A percentile compares a stretch with the other conserved stretches of the same genome.
Evolutionary conservation across 2,329 filamentous ascomycete species (phyloP).

Genomic region (Venturia aucupariae): DNA sequence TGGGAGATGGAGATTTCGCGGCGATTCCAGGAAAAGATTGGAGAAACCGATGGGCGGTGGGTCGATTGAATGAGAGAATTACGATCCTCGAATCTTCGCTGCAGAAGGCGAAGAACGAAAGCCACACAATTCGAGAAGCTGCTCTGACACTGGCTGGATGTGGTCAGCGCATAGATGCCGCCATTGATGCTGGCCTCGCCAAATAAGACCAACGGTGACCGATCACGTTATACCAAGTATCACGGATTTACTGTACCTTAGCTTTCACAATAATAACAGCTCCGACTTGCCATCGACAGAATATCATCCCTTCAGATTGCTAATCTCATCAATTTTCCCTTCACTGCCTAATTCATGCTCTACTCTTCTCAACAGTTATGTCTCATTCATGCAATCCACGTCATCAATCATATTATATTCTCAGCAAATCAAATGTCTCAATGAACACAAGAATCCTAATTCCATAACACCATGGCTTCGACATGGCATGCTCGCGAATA

Average conservation of each 20-base stretch:
- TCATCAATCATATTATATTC: neutral
- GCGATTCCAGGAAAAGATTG: neutral
- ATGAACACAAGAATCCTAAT: neutral
- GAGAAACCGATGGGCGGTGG: neutral
- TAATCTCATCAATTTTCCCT: neutral
- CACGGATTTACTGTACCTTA: no score
- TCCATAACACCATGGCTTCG: neutral
- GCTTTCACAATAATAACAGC: no score
- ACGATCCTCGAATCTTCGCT: neutral
- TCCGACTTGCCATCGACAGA: no score
- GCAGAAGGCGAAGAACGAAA: slow-evolving; percentile 6
- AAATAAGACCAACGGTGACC: neutral
- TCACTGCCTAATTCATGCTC: no score
- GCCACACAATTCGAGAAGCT: slow-evolving; percentile 7
- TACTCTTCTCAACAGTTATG: no score
- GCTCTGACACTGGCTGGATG: slow-evolving; percentile 4
- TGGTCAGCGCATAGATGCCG: slow-evolving; percentile 6
- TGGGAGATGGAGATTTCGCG: no score
- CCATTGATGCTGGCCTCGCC: slow-evolving; percentile 19
- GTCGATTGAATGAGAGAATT: slow-evolving; percentile 4
- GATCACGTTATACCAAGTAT: no score
- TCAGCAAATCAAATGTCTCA: neutral
- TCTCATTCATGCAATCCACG: neutral
- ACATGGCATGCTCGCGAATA: no score
- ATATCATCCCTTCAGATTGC: no score